Conservation (phyloP, 768 basidiomycete species). For the Cantharellus cinnabarinus region DNA sequence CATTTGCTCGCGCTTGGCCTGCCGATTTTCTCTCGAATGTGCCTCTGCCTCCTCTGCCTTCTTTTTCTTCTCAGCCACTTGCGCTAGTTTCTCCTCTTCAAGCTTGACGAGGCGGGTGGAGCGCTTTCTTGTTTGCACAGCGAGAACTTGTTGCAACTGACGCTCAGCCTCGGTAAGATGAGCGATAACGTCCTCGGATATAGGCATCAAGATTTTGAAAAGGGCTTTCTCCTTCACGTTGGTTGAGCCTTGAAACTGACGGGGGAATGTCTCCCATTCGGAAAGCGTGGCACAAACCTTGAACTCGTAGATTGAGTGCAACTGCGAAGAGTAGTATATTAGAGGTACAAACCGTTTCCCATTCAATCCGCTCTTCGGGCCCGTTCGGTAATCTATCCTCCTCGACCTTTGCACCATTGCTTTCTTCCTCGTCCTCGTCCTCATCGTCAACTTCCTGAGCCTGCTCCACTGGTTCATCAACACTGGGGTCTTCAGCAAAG, state of each 20-base stretch:
- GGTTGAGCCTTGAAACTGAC: conserved; percentile 3
- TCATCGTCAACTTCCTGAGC: background rate
- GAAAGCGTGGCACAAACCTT: conserved; percentile 8
- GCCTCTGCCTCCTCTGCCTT: conserved; percentile 29
- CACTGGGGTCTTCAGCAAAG: background rate
- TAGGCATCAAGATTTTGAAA: conserved; percentile 1
- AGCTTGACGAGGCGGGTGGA: conserved; percentile 72
- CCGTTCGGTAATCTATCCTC: background rate
- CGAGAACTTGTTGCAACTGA: background rate
- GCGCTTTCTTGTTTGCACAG: conserved; percentile 38
- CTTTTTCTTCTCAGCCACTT: conserved; percentile 24
- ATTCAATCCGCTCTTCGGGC: conserved; percentile 5
- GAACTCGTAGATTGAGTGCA: background rate
- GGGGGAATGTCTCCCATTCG: conserved; percentile 6
- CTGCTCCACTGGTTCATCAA: background rate
- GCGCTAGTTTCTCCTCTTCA: conserved; percentile 43
- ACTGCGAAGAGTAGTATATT: background rate
- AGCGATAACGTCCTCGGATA: background rate
- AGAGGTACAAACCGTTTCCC: conserved; percentile 7
- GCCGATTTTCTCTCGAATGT: conserved; percentile 34
- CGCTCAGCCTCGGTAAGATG: background rate
- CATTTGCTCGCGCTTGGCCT: conserved; percentile 30
- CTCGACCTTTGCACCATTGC: background rate
- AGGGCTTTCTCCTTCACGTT: conserved; percentile 7
- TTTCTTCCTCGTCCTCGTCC: conserved; percentile 2